Evolutionary conservation across 768 basidiomycete genomes (phyloP).

Genomic region (Podaxis sp.): DNA sequence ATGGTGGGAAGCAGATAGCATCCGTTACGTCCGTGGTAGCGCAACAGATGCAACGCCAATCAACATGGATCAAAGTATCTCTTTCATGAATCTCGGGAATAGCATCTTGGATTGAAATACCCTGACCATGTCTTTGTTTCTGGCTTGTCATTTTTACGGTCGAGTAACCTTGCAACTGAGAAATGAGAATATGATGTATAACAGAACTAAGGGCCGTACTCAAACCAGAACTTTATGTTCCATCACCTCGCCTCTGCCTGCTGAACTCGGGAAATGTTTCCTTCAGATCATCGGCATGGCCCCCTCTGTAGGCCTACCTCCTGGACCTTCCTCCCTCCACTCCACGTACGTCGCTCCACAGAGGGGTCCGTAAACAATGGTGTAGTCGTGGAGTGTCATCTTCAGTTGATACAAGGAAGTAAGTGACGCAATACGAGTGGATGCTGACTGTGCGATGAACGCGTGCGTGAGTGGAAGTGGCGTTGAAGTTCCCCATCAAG

Average conservation of each 20-base stretch:
- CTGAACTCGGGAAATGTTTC: slow-evolving; percentile 94
- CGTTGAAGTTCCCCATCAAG: slow-evolving; percentile 77
- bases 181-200: neutral
- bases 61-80: too few species aligned
- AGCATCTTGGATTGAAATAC: too few species aligned
- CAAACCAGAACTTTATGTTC: slow-evolving; percentile 28
- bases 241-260: slow-evolving; percentile 60
- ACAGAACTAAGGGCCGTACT: slow-evolving; percentile 4
- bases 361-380: slow-evolving; percentile 76
- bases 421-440: slow-evolving; percentile 75
- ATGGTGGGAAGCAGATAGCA: too few species aligned
- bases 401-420: slow-evolving; percentile 73
- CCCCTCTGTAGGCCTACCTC: slow-evolving; percentile 82
- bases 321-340: slow-evolving; percentile 79
- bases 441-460: slow-evolving; percentile 83
- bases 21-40: too few species aligned
- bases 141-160: neutral
- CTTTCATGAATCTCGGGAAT: too few species aligned
- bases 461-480: slow-evolving; percentile 80
- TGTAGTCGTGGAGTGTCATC: slow-evolving; percentile 78
- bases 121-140: neutral
- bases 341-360: slow-evolving; percentile 77
- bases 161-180: neutral
- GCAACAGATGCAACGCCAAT: too few species aligned
- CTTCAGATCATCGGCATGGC: slow-evolving; percentile 87